Percentiles rank a stretch among this genome's conserved stretches.
Conservation (phyloP, 2,329 filamentous ascomycete genomes). For the Fusarium sublunatum region DNA sequence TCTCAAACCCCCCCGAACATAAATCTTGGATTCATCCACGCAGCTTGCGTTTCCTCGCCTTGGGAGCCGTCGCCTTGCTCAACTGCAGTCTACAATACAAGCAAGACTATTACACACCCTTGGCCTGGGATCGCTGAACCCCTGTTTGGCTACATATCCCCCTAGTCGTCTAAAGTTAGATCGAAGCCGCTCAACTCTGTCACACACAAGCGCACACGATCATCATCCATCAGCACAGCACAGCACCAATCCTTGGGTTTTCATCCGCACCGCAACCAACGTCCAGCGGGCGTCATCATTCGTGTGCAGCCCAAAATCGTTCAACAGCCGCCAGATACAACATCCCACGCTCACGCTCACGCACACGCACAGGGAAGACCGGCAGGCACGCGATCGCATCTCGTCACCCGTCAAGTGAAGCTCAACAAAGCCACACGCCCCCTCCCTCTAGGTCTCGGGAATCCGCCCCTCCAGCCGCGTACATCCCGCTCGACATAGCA, state of each 20-base stretch:
- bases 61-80: conserved; percentile 6
- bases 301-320: conserved; percentile 24
- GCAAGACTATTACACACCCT: conserved; percentile 14
- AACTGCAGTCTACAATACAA: conserved; percentile 7
- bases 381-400: conserved; percentile 45
- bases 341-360: conserved; percentile 37
- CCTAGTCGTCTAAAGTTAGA: conserved; percentile 35
- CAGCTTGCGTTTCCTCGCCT: conserved; percentile 8
- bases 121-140: conserved; percentile 18
- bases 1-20: conserved; percentile 12
- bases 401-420: conserved; percentile 20
- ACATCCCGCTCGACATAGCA: conserved; percentile 24
- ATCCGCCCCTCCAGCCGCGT: conserved; percentile 39
- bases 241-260: conserved; percentile 16
- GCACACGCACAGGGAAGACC: conserved; percentile 15
- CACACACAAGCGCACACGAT: conserved; percentile 37
- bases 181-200: conserved; percentile 37
- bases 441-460: conserved; percentile 37
- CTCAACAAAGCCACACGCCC: conserved; percentile 39
- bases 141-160: conserved; percentile 29
- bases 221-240: conserved; percentile 25
- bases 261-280: conserved; percentile 26
- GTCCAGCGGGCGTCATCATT: conserved; percentile 19
- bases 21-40: conserved; percentile 19
- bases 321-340: conserved; percentile 29